Conservation (phyloP, 495 filamentous ascomycete species). For the Daldinia grandis region DNA sequence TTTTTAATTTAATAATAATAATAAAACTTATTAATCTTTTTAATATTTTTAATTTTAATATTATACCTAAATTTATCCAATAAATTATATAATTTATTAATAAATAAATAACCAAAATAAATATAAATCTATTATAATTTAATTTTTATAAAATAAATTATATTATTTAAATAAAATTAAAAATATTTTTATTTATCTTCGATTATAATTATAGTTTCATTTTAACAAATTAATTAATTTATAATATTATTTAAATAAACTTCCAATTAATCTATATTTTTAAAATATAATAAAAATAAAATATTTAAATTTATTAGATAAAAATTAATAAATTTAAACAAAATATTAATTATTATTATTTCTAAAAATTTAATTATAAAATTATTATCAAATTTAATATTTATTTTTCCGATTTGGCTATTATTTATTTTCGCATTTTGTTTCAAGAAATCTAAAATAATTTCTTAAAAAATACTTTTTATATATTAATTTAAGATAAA, state of each 20-base stretch:
- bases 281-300: neutral
- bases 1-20: constrained; percentile 13
- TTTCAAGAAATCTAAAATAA: neutral
- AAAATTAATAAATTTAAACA: neutral
- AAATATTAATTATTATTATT: neutral
- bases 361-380: neutral
- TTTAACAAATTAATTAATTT: constrained; percentile 5
- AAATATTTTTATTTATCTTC: neutral
- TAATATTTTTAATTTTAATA: neutral
- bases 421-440: neutral
- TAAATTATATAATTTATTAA: constrained; percentile 15
- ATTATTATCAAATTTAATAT: too few relatives aligned
- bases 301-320: neutral
- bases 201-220: neutral
- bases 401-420: neutral
- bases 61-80: constrained; percentile 10
- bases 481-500: too few relatives aligned
- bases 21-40: too few relatives aligned
- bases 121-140: neutral
- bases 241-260: constrained; percentile 9
- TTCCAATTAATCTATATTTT: constrained; percentile 3
- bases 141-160: constrained; percentile 8
- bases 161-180: constrained; percentile 10
- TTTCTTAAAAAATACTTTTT: too few relatives aligned
- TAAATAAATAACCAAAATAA: constrained; percentile 4